These are phyloP conservation scores for Boeremia exigua DNA, from an alignment of 2,329 filamentous ascomycete genomes.

Conservation along the genomic window DNA sequence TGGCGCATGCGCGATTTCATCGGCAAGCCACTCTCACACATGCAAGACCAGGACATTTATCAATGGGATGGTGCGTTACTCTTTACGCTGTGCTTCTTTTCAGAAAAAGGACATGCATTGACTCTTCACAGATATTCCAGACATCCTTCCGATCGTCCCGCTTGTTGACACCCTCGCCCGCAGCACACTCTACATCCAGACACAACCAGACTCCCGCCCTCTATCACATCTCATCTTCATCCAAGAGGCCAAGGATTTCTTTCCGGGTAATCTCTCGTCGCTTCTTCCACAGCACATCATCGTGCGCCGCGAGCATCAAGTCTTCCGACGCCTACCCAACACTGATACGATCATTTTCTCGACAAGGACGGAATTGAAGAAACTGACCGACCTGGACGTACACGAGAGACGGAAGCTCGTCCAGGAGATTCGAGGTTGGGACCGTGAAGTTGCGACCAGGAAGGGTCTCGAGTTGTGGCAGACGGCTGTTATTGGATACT, in stretches of 20 bases:
- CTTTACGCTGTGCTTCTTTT: constrained; percentile 28
- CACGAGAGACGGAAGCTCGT: constrained; percentile 20
- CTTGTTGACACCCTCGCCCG: constrained; percentile 56
- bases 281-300: constrained; percentile 50
- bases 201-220: constrained; percentile 45
- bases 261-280: constrained; percentile 27
- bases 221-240: constrained; percentile 55
- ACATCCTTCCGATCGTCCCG: constrained; percentile 20
- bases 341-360: constrained; percentile 57
- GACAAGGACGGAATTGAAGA: constrained; percentile 55
- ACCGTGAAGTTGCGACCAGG: background rate
- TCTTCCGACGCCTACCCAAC: constrained; percentile 55
- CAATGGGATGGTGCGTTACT: constrained; percentile 58
- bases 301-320: constrained; percentile 58
- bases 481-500: constrained; percentile 1
- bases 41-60: constrained; percentile 55
- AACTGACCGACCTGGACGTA: constrained; percentile 20
- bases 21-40: constrained; percentile 55
- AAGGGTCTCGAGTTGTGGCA: constrained; percentile 4
- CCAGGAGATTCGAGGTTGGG: constrained; percentile 33
- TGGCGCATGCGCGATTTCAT: constrained; percentile 59
- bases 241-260: constrained; percentile 49
- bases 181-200: constrained; percentile 59
- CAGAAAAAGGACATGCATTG: constrained; percentile 26
- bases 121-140: constrained; percentile 17